Conservation (phyloP, 106 monocot species). For the Acanthochlamys bracteata region DNA sequence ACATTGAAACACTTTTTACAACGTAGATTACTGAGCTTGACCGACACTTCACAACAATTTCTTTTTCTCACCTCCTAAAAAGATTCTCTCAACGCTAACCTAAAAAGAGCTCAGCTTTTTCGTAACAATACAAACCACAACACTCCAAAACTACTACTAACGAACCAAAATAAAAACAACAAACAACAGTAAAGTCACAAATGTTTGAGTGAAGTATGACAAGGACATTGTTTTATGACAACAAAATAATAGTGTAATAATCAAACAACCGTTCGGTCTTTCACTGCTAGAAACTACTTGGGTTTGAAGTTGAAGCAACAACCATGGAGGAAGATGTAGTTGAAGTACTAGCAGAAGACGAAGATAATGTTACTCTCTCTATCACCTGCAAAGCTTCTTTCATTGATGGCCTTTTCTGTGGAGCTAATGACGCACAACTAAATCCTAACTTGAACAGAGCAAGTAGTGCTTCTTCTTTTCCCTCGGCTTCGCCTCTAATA, state of each 20-base stretch:
- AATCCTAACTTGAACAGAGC: conserved; percentile 75
- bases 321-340: not conserved
- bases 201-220: too few species aligned
- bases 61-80: too few species aligned
- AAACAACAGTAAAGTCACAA: too few species aligned
- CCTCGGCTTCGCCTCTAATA: conserved; percentile 68
- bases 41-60: too few species aligned
- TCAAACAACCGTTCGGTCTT: not conserved
- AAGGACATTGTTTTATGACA: not conserved
- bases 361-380: conserved; percentile 38
- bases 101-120: too few species aligned
- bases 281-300: too few species aligned
- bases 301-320: not conserved
- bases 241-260: not conserved
- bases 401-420: conserved; percentile 81
- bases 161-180: too few species aligned
- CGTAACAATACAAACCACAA: too few species aligned
- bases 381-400: conserved; percentile 67
- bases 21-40: too few species aligned
- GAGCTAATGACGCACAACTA: conserved; percentile 41
- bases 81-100: too few species aligned
- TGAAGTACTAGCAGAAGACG: not conserved
- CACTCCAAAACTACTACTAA: too few species aligned
- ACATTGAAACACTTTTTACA: too few species aligned
- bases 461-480: conserved; percentile 63